phyloP scores from a whole-genome alignment of 352 stramenopile genomes.

The Globisporangium splendens region DNA sequence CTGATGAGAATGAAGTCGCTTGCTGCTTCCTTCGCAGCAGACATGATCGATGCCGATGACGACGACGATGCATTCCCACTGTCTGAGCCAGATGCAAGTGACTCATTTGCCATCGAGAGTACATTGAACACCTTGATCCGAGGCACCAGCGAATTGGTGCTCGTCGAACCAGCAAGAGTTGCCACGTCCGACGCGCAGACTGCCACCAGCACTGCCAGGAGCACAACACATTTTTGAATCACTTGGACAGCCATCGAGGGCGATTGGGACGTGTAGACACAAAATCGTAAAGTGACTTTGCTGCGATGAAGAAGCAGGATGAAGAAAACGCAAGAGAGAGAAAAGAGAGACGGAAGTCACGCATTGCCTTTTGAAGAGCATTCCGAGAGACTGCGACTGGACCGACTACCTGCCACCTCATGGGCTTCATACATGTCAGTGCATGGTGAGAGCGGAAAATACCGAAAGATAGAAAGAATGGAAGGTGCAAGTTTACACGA shows the following conservation, averaged over 20 bases:
- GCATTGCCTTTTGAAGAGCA: too few species aligned
- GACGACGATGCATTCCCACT: not conserved
- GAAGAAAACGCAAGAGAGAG: too few species aligned
- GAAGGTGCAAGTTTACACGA: not conserved
- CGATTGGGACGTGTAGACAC: too few species aligned
- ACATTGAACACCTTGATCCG: not conserved
- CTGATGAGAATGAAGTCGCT: conserved; percentile 18
- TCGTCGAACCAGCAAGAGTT: not conserved
- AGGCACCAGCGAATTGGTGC: not conserved
- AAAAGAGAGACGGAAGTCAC: too few species aligned
- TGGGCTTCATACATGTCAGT: not conserved
- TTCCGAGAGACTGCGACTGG: too few species aligned
- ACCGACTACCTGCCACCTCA: not conserved
- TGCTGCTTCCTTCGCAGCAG: conserved; percentile 3
- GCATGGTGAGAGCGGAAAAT: not conserved
- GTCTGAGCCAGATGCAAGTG: not conserved
- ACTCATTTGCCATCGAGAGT: not conserved
- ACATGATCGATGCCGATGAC: not conserved
- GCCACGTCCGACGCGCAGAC: not conserved
- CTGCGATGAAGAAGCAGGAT: too few species aligned
- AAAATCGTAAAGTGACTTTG: too few species aligned
- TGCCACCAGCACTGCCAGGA: not conserved
- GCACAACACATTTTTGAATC: not conserved
- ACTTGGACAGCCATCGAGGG: not conserved
- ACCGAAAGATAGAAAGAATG: conserved; percentile 1